Evolutionary conservation across 176 grass and related monocot species (phyloP).

Genomic region (Stipa capillata): DNA sequence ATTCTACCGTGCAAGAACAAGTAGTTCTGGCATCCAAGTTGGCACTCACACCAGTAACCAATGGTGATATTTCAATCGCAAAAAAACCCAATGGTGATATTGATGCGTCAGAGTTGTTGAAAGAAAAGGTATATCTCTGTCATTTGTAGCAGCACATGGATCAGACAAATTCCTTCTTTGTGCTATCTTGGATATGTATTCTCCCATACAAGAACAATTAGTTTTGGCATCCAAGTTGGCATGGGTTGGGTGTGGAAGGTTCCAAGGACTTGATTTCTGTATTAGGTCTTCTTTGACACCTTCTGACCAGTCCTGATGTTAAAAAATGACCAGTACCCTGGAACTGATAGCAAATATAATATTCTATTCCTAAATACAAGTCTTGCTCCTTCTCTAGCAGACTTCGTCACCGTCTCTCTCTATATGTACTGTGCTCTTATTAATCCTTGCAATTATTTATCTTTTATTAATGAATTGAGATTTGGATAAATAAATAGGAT

Average conservation of each 20-base stretch:
- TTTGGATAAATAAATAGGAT: neutral
- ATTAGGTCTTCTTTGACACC: neutral
- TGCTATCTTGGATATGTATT: slow-evolving; percentile 51
- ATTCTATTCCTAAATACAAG: neutral
- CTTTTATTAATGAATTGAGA: neutral
- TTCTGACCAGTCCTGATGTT: neutral
- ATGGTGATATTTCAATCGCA: slow-evolving; percentile 38
- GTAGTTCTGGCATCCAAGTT: slow-evolving; percentile 58
- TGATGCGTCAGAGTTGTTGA: slow-evolving; percentile 58
- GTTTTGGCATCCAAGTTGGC: slow-evolving; percentile 45
- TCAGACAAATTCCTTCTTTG: slow-evolving; percentile 67
- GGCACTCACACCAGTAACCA: slow-evolving; percentile 36
- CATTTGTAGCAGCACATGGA: slow-evolving; percentile 74
- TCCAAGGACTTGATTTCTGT: neutral
- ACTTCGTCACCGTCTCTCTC: neutral
- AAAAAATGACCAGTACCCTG: neutral
- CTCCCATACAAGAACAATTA: slow-evolving; percentile 64
- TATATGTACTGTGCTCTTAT: neutral
- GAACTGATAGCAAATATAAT: neutral
- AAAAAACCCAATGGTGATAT: slow-evolving; percentile 45
- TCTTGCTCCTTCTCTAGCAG: slow-evolving; percentile 2
- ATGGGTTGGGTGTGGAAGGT: neutral
- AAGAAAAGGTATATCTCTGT: slow-evolving; percentile 95
- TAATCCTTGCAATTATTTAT: neutral
- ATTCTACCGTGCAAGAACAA: slow-evolving; percentile 74